A percentile compares a stretch with the other conserved stretches of the same genome.
Evolutionary conservation across 441 rosid genomes (phyloP).

Genomic region (Iberis amara): DNA sequence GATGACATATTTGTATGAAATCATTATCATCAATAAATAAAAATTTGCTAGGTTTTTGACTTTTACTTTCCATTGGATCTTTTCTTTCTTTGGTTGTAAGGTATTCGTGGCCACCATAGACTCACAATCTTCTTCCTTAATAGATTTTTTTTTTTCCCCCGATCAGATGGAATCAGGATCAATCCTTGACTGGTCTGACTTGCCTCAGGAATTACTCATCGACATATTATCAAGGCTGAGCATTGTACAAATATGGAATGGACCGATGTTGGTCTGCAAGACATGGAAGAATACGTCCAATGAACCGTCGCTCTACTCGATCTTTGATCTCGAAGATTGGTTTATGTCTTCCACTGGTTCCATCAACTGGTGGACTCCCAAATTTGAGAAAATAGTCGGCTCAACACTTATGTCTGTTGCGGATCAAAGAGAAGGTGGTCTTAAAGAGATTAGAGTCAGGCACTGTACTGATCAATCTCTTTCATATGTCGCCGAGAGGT

Average conservation of each 20-base stretch:
- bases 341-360: conserved; percentile 44
- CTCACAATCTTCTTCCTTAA: too few species aligned
- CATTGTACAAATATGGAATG: conserved; percentile 52
- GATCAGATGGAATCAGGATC: conserved; percentile 20
- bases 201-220: conserved; percentile 61
- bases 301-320: conserved; percentile 53
- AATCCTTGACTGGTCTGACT: conserved; percentile 49
- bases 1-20: too few species aligned
- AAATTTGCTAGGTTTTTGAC: too few species aligned
- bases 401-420: conserved; percentile 49
- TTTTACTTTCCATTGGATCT: too few species aligned
- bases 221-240: conserved; percentile 65
- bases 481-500: conserved; percentile 59
- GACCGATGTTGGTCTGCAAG: conserved; percentile 65
- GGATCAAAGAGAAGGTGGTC: conserved; percentile 44
- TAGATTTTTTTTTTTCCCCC: too few species aligned
- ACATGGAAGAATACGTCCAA: conserved; percentile 54
- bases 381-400: conserved; percentile 60
- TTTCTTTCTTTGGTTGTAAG: too few species aligned
- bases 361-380: conserved; percentile 53
- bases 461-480: conserved; percentile 75
- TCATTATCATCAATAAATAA: too few species aligned
- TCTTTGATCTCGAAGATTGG: conserved; percentile 52
- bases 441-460: conserved; percentile 46
- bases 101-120: too few species aligned